Conservation (phyloP, 2,329 filamentous ascomycete species). For the Tricladium varicosporioides region DNA sequence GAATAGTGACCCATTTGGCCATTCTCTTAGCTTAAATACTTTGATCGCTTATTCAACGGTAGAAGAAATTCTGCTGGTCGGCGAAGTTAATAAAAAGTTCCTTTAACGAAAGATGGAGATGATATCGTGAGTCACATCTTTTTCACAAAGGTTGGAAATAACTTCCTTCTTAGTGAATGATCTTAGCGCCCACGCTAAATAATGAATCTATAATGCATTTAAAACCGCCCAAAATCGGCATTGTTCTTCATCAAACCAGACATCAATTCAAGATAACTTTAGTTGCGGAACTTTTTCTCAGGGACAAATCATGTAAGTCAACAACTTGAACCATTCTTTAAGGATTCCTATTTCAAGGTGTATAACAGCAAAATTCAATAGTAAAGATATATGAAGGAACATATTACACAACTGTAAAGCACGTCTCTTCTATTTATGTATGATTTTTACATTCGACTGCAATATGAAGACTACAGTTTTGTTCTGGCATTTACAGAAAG, state of each 20-base stretch:
- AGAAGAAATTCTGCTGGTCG: neutral
- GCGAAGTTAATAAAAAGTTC: neutral
- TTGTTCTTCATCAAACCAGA: neutral
- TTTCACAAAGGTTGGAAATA: neutral
- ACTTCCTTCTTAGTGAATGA: neutral
- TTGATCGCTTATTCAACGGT: neutral
- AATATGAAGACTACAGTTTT: slow-evolving; percentile 4
- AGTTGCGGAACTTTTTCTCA: neutral
- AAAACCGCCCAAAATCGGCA: neutral
- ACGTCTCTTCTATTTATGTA: neutral
- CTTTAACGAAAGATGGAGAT: neutral
- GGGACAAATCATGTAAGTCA: neutral
- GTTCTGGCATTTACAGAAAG: neutral
- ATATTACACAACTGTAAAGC: neutral
- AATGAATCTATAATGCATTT: neutral
- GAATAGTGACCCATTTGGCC: neutral
- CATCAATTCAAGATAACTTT: neutral
- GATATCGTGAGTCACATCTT: neutral
- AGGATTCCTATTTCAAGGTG: neutral
- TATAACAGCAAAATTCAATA: neutral
- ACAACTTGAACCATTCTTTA: neutral
- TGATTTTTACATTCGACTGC: slow-evolving; percentile 3
- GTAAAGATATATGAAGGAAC: slow-evolving; percentile 3
- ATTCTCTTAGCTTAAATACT: neutral
- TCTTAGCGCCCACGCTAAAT: neutral